These are phyloP conservation scores for Cryptococcus sp. DNA, from an alignment of 1,284 basidiomycete genomes.

Conservation along the genomic window DNA sequence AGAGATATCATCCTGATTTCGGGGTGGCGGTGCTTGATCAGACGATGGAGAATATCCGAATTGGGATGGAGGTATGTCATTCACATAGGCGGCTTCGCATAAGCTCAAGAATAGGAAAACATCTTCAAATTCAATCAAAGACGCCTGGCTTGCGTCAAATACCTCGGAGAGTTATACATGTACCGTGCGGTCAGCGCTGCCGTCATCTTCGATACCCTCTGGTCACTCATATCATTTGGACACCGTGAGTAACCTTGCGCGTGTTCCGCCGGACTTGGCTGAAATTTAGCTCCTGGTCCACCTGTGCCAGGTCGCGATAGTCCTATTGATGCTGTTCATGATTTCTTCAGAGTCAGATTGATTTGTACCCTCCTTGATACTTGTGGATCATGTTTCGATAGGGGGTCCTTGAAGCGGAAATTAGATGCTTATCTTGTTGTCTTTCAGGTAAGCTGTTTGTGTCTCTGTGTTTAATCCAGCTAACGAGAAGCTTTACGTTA, in stretches of 20 bases:
- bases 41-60: constrained; percentile 84
- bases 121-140: constrained; percentile 93
- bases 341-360: constrained; percentile 90
- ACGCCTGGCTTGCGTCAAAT: constrained; percentile 83
- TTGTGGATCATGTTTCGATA: constrained; percentile 96
- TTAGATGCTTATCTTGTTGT: constrained; percentile 87
- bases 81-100: constrained; percentile 5
- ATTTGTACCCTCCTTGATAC: constrained; percentile 90
- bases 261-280: constrained; percentile 2
- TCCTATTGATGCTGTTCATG: constrained; percentile 83
- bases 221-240: constrained; percentile 93
- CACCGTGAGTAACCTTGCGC: constrained; percentile 63
- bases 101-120: constrained; percentile 57
- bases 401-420: constrained; percentile 82
- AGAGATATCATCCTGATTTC: constrained; percentile 87
- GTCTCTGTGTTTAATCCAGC: neutral
- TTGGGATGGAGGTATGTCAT: constrained; percentile 67
- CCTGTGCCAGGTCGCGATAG: constrained; percentile 76
- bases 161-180: constrained; percentile 95
- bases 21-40: constrained; percentile 85
- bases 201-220: constrained; percentile 88
- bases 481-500: constrained; percentile 66
- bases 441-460: constrained; percentile 67
- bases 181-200: constrained; percentile 86
- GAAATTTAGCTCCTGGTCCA: constrained; percentile 64